Evolutionary conservation across 78 protist species (phyloP), one percentile per base, ranked within the genome.

Genomic region (Pelomyxa schiedti): DNA sequence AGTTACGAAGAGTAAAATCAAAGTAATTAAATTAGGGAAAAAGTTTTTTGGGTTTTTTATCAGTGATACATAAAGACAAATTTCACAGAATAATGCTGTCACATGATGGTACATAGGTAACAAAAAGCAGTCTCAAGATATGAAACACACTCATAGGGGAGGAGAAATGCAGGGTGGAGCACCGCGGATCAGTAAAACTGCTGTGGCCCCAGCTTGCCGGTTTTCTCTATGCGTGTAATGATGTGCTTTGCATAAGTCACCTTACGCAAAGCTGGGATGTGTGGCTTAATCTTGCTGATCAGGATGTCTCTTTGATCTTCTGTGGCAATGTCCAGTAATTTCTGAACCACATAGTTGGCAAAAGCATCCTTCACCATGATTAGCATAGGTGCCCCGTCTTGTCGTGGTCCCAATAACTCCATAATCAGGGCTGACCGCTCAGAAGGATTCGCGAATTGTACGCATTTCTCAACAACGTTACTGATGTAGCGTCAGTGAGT

Each of bases 311-410:
- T 72, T 67, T 78, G 89, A 9, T 42, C 38, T 9, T 83, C 89
- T 70, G 65, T 69, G 41, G 90, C 77, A 16, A 75, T 79, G 26
- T 93, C 95, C 47, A 94, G 29, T 30, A 94, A 79, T 70, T 83
- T 90, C 81, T 95, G 97, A 30, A 94, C 86, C 41, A 94, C 97
- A 69, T 93, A 94, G 83, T 94, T 94, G 30, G 95, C 97, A 68
- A 78, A 94, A 67, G 82, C 89, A 69, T 94, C 97, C 69, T 86
- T 90, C 65, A 94, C 75, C 78, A 94, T 79, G 39, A 42, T 67
- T 4, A 81, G 70, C 22, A 81, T 70, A 47, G 75, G 82, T 24
- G 75, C 86, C 26, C 76, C 76, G 58, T 47, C 58, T 16, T 47
- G 58, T 16, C 16, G 16, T 16, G 58, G 58, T 16, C 58, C 58